These are phyloP conservation scores for Entoloma clypeatum DNA, from an alignment of 1,284 basidiomycete species.

Conservation along the genomic window DNA sequence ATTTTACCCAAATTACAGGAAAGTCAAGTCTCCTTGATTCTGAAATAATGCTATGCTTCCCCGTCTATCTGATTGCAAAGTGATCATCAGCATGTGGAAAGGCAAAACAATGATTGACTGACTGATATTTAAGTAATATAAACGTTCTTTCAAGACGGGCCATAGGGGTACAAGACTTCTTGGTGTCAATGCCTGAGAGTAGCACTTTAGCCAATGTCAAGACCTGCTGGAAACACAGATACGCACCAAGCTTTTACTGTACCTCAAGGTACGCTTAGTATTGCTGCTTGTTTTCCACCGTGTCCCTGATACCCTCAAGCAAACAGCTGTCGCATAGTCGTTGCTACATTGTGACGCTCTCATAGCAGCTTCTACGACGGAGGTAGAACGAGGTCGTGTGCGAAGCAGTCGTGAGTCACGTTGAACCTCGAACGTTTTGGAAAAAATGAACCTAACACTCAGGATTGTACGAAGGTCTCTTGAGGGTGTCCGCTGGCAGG, in stretches of 20 bases:
- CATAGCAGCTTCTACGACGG: constrained; percentile 88
- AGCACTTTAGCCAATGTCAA: constrained; percentile 3
- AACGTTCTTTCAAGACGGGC: constrained; percentile 25
- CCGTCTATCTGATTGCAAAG: constrained; percentile 2
- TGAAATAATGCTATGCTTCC: too few relatives aligned
- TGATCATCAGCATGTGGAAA: not conserved
- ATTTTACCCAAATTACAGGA: not conserved
- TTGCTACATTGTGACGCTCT: constrained; percentile 89
- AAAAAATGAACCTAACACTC: constrained; percentile 94
- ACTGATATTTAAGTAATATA: too few relatives aligned
- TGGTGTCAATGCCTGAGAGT: constrained; percentile 36
- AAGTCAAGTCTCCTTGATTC: too few relatives aligned
- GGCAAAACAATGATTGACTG: too few relatives aligned
- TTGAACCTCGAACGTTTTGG: constrained; percentile 92
- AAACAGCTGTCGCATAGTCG: constrained; percentile 95
- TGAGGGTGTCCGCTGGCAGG: constrained; percentile 64
- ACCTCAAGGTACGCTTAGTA: constrained; percentile 90
- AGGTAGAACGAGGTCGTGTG: constrained; percentile 94
- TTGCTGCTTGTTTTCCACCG: constrained; percentile 94
- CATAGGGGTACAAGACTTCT: constrained; percentile 47
- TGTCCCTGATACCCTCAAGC: constrained; percentile 90
- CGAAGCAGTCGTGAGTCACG: constrained; percentile 98
- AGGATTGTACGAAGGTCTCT: constrained; percentile 94
- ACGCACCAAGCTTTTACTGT: constrained; percentile 87
- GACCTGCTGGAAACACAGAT: constrained; percentile 4